phyloP scores from a whole-genome alignment of 73 alveolate species.

The Breviolum minutum region DNA sequence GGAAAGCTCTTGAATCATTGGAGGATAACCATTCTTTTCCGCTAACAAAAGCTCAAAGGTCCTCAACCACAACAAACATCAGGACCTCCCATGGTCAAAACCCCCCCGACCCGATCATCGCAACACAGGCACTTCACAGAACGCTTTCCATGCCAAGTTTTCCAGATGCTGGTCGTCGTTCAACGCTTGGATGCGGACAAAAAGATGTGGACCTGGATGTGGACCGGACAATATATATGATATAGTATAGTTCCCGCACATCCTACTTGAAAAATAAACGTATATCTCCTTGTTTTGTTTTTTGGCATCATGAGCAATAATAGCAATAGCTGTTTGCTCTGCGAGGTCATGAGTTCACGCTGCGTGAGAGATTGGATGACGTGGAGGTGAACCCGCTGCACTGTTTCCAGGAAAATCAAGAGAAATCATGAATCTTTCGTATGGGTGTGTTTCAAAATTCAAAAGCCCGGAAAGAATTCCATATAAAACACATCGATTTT shows the following conservation, averaged over 20 bases:
- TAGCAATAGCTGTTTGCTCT: background rate
- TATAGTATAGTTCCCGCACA: too few species aligned
- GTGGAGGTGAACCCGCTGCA: background rate
- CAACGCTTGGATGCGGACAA: background rate
- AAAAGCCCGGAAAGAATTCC: background rate
- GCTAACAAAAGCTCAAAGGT: too few species aligned
- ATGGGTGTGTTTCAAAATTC: too few species aligned
- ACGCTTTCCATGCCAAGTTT: slow-evolving; percentile 40
- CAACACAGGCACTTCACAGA: slow-evolving; percentile 27
- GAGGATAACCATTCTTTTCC: too few species aligned
- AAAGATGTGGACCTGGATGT: too few species aligned
- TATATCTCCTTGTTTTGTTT: background rate
- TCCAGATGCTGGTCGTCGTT: slow-evolving; percentile 22
- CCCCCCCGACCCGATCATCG: too few species aligned
- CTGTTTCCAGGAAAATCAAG: background rate
- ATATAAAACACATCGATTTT: too few species aligned
- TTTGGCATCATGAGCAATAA: too few species aligned
- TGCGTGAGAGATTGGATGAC: slow-evolving; percentile 41
- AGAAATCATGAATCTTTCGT: background rate
- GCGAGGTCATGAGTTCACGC: slow-evolving; percentile 16
- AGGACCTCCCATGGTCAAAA: too few species aligned
- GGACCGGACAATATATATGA: too few species aligned
- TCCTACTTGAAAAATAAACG: background rate
- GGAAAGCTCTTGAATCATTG: too few species aligned
- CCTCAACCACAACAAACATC: too few species aligned